Conservation (phyloP, 1,284 basidiomycete genomes). For the Irpex sp. region DNA sequence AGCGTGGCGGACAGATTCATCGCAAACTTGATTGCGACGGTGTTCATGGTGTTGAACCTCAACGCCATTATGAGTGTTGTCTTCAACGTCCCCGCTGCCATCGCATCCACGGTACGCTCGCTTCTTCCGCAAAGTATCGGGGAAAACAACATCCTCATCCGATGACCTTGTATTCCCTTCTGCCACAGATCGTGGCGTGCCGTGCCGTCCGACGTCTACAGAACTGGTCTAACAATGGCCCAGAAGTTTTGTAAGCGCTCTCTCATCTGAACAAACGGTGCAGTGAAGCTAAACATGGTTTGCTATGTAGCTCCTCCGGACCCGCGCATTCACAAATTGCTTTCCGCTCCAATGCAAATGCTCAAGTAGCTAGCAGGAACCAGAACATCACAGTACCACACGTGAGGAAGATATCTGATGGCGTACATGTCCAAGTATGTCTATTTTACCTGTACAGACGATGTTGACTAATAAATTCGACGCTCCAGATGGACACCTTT, state of each 20-base stretch:
- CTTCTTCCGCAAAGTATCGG: background rate
- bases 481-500: conserved; percentile 27
- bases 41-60: conserved; percentile 68
- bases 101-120: conserved; percentile 55
- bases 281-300: background rate
- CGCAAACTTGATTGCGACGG: conserved; percentile 22
- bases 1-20: conserved; percentile 28
- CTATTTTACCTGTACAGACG: too few relatives aligned
- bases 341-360: conserved; percentile 7
- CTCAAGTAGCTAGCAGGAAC: conserved; percentile 12
- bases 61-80: conserved; percentile 76
- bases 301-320: conserved; percentile 8
- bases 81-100: conserved; percentile 69
- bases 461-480: too few relatives aligned
- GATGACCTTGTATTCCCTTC: background rate
- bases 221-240: conserved; percentile 48
- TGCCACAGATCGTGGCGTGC: conserved; percentile 61
- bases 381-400: conserved; percentile 24
- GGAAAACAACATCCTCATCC: background rate
- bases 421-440: conserved; percentile 51
- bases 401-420: conserved; percentile 27
- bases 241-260: conserved; percentile 53
- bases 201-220: conserved; percentile 64
- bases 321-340: conserved; percentile 3
- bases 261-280: background rate